Conservation (phyloP, 768 basidiomycete species). For the Saitozyma sp. region DNA sequence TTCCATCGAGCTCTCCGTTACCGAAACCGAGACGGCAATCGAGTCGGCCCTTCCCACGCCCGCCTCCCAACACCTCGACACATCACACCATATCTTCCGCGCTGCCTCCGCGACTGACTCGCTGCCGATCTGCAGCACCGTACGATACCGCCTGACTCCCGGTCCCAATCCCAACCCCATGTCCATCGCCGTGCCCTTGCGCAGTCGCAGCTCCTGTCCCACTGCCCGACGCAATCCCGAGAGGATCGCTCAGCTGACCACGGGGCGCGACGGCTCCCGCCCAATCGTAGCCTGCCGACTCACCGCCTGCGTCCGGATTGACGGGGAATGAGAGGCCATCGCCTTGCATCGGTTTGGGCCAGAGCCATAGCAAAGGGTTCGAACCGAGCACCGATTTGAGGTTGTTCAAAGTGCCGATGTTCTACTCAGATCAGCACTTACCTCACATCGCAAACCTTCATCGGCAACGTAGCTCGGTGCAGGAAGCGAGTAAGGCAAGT, state of each 20-base stretch:
- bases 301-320: slow-evolving; percentile 56
- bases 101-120: slow-evolving; percentile 9
- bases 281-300: slow-evolving; percentile 43
- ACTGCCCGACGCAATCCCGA: slow-evolving; percentile 8
- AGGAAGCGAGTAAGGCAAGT: slow-evolving; percentile 1
- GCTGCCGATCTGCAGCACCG: slow-evolving; percentile 12
- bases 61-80: neutral
- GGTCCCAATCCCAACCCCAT: neutral
- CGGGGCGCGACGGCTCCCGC: slow-evolving; percentile 34
- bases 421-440: slow-evolving; percentile 56
- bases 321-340: slow-evolving; percentile 77
- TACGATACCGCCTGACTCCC: slow-evolving; percentile 6
- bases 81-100: slow-evolving; percentile 24
- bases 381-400: slow-evolving; percentile 73
- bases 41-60: too few species aligned
- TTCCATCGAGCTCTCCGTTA: neutral
- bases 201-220: neutral
- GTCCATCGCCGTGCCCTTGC: neutral
- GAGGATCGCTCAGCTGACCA: slow-evolving; percentile 14
- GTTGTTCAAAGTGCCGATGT: slow-evolving; percentile 74
- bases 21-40: too few species aligned
- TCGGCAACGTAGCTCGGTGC: too few species aligned
- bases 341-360: slow-evolving; percentile 67
- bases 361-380: slow-evolving; percentile 79
- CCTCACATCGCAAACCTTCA: neutral